These are phyloP conservation scores for Triticum timopheevii DNA, from an alignment of 176 grass and related monocot species.

Conservation along the genomic window DNA sequence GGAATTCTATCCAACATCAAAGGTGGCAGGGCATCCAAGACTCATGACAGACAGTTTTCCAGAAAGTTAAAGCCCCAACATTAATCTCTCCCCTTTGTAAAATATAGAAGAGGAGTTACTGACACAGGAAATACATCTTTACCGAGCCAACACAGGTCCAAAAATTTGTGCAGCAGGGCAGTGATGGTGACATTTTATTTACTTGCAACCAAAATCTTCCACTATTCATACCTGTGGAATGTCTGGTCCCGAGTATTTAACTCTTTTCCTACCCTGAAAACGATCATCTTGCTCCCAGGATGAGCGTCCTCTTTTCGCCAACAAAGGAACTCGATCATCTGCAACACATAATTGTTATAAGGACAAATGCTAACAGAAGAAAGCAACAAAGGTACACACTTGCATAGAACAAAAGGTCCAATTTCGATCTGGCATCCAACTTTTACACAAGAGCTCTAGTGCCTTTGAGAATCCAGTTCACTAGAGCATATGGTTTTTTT, in stretches of 20 bases:
- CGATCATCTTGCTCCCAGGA: not conserved
- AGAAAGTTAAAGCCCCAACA: not conserved
- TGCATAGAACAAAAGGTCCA: not conserved
- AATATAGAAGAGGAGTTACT: not conserved
- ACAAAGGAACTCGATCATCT: not conserved
- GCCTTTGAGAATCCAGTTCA: not conserved
- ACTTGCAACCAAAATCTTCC: not conserved
- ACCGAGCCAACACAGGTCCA: not conserved
- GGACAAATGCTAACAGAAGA: not conserved
- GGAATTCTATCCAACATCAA: not conserved
- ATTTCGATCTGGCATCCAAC: not conserved
- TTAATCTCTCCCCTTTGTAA: not conserved
- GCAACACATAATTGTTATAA: not conserved
- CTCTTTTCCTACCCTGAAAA: not conserved
- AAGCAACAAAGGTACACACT: not conserved
- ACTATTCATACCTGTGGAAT: not conserved
- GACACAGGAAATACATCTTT: not conserved
- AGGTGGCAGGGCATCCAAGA: not conserved
- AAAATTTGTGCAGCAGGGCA: not conserved
- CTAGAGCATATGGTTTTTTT: not conserved
- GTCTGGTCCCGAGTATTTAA: not conserved
- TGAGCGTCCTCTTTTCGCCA: not conserved
- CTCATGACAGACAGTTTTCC: not conserved
- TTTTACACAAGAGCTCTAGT: not conserved
- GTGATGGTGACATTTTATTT: not conserved